Evolutionary conservation across 768 basidiomycete species (phyloP).

Genomic region (Boletus tomentosulus): DNA sequence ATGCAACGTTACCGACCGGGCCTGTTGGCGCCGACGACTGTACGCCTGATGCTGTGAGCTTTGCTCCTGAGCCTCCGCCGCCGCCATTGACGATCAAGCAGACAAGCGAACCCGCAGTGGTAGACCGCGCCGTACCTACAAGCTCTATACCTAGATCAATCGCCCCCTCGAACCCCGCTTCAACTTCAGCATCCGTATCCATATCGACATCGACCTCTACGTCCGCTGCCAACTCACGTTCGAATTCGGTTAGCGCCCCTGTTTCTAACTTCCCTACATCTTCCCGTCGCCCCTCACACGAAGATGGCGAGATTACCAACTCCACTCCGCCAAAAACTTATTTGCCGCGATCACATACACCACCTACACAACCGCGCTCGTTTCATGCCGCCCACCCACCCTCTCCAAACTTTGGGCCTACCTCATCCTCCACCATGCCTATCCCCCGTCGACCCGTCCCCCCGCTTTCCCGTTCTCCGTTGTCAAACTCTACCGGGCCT

Average conservation of each 20-base stretch:
- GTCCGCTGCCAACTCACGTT: conserved; percentile 20
- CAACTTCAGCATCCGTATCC: conserved; percentile 14
- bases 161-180: conserved; percentile 3
- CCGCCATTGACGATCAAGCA: conserved; percentile 28
- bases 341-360: conserved; percentile 39
- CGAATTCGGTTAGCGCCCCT: conserved; percentile 22
- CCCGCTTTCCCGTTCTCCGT: conserved; percentile 29
- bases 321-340: conserved; percentile 34
- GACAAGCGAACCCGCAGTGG: conserved; percentile 12
- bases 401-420: conserved; percentile 24
- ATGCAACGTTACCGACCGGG: conserved; percentile 19
- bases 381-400: conserved; percentile 31
- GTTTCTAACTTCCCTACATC: neutral
- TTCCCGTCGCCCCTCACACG: conserved; percentile 37
- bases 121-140: neutral
- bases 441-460: conserved; percentile 29
- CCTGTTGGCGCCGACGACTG: conserved; percentile 14
- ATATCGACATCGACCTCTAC: conserved; percentile 24
- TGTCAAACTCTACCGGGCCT: conserved; percentile 20
- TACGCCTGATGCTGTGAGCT: conserved; percentile 21
- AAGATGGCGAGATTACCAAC: conserved; percentile 50
- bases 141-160: neutral
- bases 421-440: conserved; percentile 17
- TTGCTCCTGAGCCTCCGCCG: conserved; percentile 30
- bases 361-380: conserved; percentile 48